phyloP scores from a whole-genome alignment of 179 eudicot genomes.

The Pouteria campechiana region DNA sequence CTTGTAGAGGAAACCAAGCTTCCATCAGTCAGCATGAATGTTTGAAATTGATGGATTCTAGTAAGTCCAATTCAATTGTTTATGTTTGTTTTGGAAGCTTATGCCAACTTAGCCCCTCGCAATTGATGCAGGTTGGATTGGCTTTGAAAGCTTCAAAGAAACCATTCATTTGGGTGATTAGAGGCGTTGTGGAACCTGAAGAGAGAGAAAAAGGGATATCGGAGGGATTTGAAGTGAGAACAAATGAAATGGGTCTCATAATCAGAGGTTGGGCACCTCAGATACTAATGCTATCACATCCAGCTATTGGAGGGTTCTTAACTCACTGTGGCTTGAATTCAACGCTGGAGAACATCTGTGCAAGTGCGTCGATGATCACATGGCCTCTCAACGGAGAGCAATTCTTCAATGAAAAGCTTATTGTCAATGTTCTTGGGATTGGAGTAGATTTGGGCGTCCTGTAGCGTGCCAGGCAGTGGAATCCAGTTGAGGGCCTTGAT shows the following conservation, averaged over 20 bases:
- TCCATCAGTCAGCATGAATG: conserved; percentile 25
- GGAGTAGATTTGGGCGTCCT: conserved; percentile 43
- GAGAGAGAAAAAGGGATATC: conserved; percentile 33
- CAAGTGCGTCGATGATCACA: conserved; percentile 43
- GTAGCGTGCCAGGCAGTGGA: conserved; percentile 10
- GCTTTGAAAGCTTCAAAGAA: conserved; percentile 35
- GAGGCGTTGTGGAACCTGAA: conserved; percentile 1
- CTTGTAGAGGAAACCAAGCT: conserved; percentile 35
- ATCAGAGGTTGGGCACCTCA: conserved; percentile 60
- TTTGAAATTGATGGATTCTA: conserved; percentile 38
- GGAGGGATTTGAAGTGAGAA: conserved; percentile 26
- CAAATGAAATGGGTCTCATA: conserved; percentile 23
- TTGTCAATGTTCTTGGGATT: conserved; percentile 24
- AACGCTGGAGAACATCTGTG: conserved; percentile 30
- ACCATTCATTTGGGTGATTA: conserved; percentile 47
- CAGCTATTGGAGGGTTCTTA: conserved; percentile 28
- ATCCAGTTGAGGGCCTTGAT: conserved; percentile 21
- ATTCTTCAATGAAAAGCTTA: conserved; percentile 33
- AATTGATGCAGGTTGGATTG: conserved; percentile 44
- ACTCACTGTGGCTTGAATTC: conserved; percentile 61
- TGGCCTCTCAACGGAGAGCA: conserved; percentile 57
- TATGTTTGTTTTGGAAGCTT: conserved; percentile 58
- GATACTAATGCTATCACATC: conserved; percentile 36
- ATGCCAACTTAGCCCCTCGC: conserved; percentile 23
- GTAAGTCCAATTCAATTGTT: conserved; percentile 23